phyloP scores from a whole-genome alignment of 2,329 filamentous ascomycete species.

The Alternaria metachromatica region DNA sequence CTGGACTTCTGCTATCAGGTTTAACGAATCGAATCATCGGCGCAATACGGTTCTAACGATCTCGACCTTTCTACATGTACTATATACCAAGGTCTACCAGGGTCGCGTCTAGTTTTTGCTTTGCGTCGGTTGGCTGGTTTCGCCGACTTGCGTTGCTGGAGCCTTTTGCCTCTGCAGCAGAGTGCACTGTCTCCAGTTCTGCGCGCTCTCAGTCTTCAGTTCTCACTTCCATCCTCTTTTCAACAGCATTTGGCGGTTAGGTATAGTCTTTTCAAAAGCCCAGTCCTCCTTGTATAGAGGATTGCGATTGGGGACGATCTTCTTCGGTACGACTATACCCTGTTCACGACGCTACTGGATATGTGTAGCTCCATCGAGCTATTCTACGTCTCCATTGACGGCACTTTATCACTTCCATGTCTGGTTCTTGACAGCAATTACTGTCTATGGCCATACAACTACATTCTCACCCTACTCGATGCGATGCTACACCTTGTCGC shows the following conservation, averaged over 20 bases:
- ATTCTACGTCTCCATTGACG: conserved; percentile 1
- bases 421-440: conserved; percentile 1
- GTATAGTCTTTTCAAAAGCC: conserved; percentile 29
- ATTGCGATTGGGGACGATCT: conserved; percentile 17
- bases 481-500: conserved; percentile 3
- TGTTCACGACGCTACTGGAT: conserved; percentile 19
- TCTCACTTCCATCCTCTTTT: conserved; percentile 9
- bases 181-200: conserved; percentile 15
- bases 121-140: conserved; percentile 37
- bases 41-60: conserved; percentile 43
- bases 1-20: conserved; percentile 37
- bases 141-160: conserved; percentile 27
- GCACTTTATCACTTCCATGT: neutral
- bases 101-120: conserved; percentile 31
- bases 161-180: conserved; percentile 12
- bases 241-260: conserved; percentile 13
- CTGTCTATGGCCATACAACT: neutral
- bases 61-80: conserved; percentile 45
- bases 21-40: conserved; percentile 44
- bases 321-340: conserved; percentile 16
- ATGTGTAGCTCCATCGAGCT: conserved; percentile 11
- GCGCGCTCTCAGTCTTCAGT: conserved; percentile 8
- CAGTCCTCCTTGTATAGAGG: conserved; percentile 26
- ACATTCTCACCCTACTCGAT: conserved; percentile 6
- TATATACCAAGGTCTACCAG: conserved; percentile 45